Percentiles rank a stretch among this genome's conserved stretches.
Conservation (phyloP, 2,329 filamentous ascomycete genomes). For the Sporothrix euskadiensis region DNA sequence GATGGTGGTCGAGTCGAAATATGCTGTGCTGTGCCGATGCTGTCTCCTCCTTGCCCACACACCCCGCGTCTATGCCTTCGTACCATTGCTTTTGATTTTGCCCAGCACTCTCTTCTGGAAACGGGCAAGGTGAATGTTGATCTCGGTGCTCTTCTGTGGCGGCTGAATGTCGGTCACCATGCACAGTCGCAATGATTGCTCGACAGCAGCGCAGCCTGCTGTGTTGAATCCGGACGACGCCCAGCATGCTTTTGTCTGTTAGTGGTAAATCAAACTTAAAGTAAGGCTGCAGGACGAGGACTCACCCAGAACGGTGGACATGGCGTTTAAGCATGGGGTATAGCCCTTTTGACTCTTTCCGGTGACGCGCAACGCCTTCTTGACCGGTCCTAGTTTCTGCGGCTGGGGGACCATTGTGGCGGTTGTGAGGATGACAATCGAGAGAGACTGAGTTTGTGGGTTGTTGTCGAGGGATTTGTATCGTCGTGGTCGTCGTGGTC, state of each 20-base stretch:
- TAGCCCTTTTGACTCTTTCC: slow-evolving; percentile 50
- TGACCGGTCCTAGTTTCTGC: slow-evolving; percentile 60
- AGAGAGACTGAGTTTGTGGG: slow-evolving; percentile 37
- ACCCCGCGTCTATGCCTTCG: slow-evolving; percentile 30
- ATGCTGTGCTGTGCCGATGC: background rate
- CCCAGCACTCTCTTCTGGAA: slow-evolving; percentile 70
- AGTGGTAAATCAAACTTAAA: background rate
- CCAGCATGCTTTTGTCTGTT: slow-evolving; percentile 68
- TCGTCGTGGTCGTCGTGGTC: background rate
- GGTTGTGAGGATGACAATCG: slow-evolving; percentile 35
- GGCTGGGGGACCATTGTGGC: slow-evolving; percentile 46
- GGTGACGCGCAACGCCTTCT: slow-evolving; percentile 57
- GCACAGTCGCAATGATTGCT: slow-evolving; percentile 62
- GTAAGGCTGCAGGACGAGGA: slow-evolving; percentile 12
- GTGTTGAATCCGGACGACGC: slow-evolving; percentile 72
- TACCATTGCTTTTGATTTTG: slow-evolving; percentile 51
- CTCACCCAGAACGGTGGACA: slow-evolving; percentile 59
- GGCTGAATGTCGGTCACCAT: slow-evolving; percentile 74
- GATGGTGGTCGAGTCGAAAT: background rate
- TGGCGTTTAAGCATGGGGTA: slow-evolving; percentile 57
- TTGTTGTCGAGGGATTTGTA: background rate
- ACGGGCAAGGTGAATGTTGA: slow-evolving; percentile 89
- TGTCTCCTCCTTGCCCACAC: background rate
- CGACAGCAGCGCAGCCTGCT: slow-evolving; percentile 58
- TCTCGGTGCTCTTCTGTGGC: slow-evolving; percentile 60